Percentiles rank a stretch among this genome's conserved stretches.
phyloP scores from a whole-genome alignment of 2,329 filamentous ascomycete species.

The Plectosphaerella sp. region DNA sequence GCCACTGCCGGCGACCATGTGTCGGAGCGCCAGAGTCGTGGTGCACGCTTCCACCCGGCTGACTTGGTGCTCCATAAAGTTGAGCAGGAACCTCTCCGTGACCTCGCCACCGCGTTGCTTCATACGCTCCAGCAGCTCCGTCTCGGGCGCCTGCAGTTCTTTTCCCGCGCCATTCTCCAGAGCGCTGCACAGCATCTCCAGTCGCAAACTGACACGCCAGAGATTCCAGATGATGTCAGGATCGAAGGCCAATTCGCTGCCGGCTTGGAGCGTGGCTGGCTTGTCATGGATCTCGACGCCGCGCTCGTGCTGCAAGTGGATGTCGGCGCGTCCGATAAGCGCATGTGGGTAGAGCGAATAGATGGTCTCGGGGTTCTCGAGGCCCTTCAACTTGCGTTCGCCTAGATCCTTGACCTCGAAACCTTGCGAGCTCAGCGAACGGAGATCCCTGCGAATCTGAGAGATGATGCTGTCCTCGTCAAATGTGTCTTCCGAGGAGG shows the following conservation, averaged over 20 bases:
- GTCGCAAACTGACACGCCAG: slow-evolving; percentile 81
- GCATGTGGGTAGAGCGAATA: slow-evolving; percentile 94
- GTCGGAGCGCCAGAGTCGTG: slow-evolving; percentile 72
- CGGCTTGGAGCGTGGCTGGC: slow-evolving; percentile 57
- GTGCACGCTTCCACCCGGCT: slow-evolving; percentile 91
- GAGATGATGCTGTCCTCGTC: slow-evolving; percentile 71
- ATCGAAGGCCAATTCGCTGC: slow-evolving; percentile 69
- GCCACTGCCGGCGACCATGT: slow-evolving; percentile 69
- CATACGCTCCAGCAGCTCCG: slow-evolving; percentile 70
- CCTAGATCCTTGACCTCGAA: slow-evolving; percentile 97
- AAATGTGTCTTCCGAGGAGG: slow-evolving; percentile 63
- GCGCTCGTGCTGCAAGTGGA: slow-evolving; percentile 52
- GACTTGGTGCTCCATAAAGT: slow-evolving; percentile 92
- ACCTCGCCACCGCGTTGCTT: slow-evolving; percentile 72
- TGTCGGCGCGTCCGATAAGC: slow-evolving; percentile 72
- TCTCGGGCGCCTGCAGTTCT: slow-evolving; percentile 73
- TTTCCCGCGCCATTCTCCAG: slow-evolving; percentile 67
- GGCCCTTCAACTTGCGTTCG: slow-evolving; percentile 89
- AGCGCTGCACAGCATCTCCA: slow-evolving; percentile 89
- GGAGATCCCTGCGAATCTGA: slow-evolving; percentile 80
- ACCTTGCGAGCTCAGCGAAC: slow-evolving; percentile 81
- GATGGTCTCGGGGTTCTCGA: slow-evolving; percentile 94
- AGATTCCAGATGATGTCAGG: slow-evolving; percentile 83
- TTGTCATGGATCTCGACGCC: slow-evolving; percentile 36
- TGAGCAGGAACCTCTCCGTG: slow-evolving; percentile 81